These are phyloP conservation scores for Kodamaea alishanica DNA, from an alignment of 1,139 yeast genomes.

Conservation along the genomic window DNA sequence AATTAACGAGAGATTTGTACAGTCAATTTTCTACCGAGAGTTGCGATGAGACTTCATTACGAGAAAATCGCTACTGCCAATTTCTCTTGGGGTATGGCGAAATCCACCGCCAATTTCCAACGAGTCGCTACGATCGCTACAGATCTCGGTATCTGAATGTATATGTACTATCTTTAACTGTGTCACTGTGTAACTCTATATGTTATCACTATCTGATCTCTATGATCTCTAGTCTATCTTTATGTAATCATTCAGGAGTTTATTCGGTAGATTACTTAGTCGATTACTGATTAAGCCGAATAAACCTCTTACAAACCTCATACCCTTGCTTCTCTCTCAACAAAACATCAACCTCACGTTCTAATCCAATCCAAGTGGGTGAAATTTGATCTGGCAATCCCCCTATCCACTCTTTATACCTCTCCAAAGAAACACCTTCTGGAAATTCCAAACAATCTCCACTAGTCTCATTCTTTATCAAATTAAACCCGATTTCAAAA, in stretches of 20 bases:
- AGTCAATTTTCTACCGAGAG: too few species aligned
- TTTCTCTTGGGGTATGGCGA: too few species aligned
- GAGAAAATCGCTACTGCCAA: too few species aligned
- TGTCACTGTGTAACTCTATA: too few species aligned
- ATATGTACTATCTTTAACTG: background rate
- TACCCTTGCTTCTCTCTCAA: slow-evolving; percentile 20
- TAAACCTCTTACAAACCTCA: slow-evolving; percentile 15
- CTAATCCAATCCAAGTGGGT: slow-evolving; percentile 61
- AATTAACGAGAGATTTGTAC: too few species aligned
- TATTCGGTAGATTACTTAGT: too few species aligned
- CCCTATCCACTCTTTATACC: slow-evolving; percentile 50
- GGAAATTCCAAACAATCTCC: slow-evolving; percentile 36
- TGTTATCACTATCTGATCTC: too few species aligned
- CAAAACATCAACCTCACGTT: slow-evolving; percentile 36
- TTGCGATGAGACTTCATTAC: too few species aligned
- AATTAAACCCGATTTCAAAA: slow-evolving; percentile 26
- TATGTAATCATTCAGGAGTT: background rate
- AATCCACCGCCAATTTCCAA: too few species aligned
- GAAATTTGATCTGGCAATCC: slow-evolving; percentile 57
- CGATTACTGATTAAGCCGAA: too few species aligned
- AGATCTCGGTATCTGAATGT: too few species aligned
- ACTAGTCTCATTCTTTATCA: slow-evolving; percentile 29
- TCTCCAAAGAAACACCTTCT: slow-evolving; percentile 38
- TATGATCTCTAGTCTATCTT: background rate
- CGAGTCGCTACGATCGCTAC: too few species aligned